These are phyloP conservation scores for Fusarium keratoplasticum DNA, from an alignment of 2,329 filamentous ascomycete genomes.

Conservation along the genomic window DNA sequence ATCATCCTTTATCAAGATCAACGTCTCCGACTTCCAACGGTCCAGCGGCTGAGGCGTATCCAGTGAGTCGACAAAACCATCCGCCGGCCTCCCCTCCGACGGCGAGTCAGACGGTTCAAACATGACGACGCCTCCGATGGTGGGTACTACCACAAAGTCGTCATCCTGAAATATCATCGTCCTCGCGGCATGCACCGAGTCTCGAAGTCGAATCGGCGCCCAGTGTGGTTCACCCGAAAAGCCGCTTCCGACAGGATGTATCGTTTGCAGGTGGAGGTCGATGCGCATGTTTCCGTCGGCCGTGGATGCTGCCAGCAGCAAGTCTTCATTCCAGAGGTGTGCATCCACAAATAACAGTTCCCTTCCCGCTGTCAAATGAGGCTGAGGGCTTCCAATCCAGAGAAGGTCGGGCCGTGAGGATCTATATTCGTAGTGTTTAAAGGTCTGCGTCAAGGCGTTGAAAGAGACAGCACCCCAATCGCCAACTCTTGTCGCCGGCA, in stretches of 20 bases:
- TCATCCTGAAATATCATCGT: slow-evolving; percentile 31
- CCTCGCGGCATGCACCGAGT: neutral
- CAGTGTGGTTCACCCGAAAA: neutral
- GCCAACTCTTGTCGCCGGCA: slow-evolving; percentile 5
- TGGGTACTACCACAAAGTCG: slow-evolving; percentile 26
- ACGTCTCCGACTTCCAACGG: neutral
- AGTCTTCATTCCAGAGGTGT: slow-evolving; percentile 27
- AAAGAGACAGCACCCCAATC: slow-evolving; percentile 32
- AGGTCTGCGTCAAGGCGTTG: slow-evolving; percentile 31
- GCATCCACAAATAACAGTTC: neutral
- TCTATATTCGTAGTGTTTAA: slow-evolving; percentile 20
- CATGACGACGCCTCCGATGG: slow-evolving; percentile 14
- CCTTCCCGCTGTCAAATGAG: neutral
- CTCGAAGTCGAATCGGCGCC: neutral
- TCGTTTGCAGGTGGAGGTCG: neutral
- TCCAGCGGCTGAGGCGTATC: neutral
- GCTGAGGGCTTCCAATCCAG: neutral
- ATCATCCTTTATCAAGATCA: slow-evolving; percentile 9
- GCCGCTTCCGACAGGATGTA: slow-evolving; percentile 6
- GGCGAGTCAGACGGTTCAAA: slow-evolving; percentile 1
- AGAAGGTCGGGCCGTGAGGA: slow-evolving; percentile 5
- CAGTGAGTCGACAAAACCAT: neutral
- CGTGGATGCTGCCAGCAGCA: slow-evolving; percentile 10
- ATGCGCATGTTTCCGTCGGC: neutral
- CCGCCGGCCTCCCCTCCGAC: neutral